Conservation (phyloP, 1,284 basidiomycete species). For the Cystobasidium slooffiae region DNA sequence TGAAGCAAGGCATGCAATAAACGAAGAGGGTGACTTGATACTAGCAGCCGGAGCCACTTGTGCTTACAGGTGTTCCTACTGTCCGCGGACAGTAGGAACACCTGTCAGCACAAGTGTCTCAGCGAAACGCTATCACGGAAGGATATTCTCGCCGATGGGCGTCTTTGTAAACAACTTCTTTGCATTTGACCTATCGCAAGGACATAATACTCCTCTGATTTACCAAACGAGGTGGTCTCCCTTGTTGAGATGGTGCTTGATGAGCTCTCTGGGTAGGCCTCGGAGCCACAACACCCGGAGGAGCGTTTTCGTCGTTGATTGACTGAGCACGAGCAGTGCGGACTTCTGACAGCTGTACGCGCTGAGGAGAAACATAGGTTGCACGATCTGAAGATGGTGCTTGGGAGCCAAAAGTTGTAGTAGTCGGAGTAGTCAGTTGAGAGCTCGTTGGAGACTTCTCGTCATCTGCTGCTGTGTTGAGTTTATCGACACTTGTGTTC, state of each 20-base stretch:
- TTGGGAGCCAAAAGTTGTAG: neutral
- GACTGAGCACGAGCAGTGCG: neutral
- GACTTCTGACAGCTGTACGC: constrained; percentile 1
- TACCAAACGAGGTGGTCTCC: neutral
- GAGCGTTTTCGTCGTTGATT: constrained; percentile 3
- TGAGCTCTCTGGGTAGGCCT: neutral
- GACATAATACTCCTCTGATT: constrained; percentile 25
- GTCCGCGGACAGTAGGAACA: neutral
- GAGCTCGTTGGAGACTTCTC: constrained; percentile 4
- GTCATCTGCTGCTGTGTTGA: neutral
- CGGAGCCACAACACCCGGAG: neutral
- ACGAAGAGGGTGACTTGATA: too few species aligned
- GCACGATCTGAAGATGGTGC: neutral
- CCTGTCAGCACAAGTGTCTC: neutral
- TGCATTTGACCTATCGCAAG: neutral
- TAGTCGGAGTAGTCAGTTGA: neutral
- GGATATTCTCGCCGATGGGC: too few species aligned
- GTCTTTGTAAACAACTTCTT: too few species aligned
- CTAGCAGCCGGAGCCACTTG: too few species aligned
- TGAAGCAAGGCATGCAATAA: too few species aligned
- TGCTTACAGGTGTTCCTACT: too few species aligned
- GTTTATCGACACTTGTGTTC: constrained; percentile 9
- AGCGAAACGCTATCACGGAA: too few species aligned
- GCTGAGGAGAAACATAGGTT: neutral
- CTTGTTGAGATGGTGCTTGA: neutral